These are phyloP conservation scores for Neurospora terricola DNA, from an alignment of 495 filamentous ascomycete species.

Conservation along the genomic window DNA sequence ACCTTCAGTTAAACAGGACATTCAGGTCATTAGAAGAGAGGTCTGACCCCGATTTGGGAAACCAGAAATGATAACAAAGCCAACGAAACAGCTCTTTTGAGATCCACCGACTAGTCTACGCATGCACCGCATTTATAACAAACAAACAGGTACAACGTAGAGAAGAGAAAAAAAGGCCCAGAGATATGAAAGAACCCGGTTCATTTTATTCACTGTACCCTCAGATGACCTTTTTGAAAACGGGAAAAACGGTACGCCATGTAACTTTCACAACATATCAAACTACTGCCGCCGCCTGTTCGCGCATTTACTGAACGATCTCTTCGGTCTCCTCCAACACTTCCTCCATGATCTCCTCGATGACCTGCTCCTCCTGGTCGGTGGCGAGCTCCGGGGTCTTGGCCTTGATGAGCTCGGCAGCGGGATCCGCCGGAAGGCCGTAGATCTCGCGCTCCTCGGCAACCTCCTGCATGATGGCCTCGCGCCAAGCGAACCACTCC, in stretches of 20 bases:
- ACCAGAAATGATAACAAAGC: neutral
- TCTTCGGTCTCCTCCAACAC: slow-evolving; percentile 92
- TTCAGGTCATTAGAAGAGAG: neutral
- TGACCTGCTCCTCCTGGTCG: slow-evolving; percentile 57
- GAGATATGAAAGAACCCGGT: neutral
- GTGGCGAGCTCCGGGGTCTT: slow-evolving; percentile 34
- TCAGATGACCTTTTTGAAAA: neutral
- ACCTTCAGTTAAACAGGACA: neutral
- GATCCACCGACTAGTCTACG: neutral
- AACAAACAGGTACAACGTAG: neutral
- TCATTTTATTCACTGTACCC: neutral
- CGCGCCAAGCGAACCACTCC: slow-evolving; percentile 86
- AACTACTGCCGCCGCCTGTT: neutral
- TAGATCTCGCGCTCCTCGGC: slow-evolving; percentile 57
- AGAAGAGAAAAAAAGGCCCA: neutral
- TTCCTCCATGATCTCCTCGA: slow-evolving; percentile 88
- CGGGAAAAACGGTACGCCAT: neutral
- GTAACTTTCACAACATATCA: neutral
- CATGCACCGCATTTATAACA: neutral
- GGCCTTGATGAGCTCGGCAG: slow-evolving; percentile 45
- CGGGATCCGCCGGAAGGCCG: slow-evolving; percentile 54
- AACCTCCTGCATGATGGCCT: slow-evolving; percentile 61
- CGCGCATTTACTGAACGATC: slow-evolving; percentile 25
- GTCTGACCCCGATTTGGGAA: neutral
- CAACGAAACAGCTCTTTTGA: neutral